Base-by-base conservation (phyloP, 441 rosid genomes). In the Corymbia calophylla region DNA sequence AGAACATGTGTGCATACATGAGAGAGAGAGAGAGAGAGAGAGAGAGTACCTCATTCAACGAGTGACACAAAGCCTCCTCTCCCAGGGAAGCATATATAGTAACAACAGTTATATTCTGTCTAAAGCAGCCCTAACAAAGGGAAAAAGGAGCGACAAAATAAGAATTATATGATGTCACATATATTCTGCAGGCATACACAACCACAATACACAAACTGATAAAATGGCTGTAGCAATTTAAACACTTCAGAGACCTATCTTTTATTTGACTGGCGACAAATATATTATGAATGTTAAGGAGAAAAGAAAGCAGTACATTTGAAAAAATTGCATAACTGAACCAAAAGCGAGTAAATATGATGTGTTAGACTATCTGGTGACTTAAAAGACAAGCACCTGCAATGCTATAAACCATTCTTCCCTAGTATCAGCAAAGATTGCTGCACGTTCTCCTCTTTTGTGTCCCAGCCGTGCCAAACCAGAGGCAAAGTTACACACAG, bases 11-110 rank as follows among this genome's bases (percentile, higher is more conserved):
- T 53, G 91, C 88, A 62, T 87, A 88, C 80, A 90, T 82, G 58
- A 90, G 93, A 73, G 81, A 89, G 35, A 11, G 47, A 53, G 89
- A 53, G n/a, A 68, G 89, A 23, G 51, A n/a, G 55, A 86, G 64
- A 58, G 88, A 86, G 80, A 89, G 68, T 85, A 97, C 99, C 98
- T 98, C 99, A 91, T 97, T 98, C 89, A 98, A 93, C 7, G 99
- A 98, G 91, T 97, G 97, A 91, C 99, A 96, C 17, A 98, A 92
- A 90, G 99, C 99, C 91, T 97, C 98, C 90, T 98, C 98, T 68
- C 99, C 99, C 85, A 98, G 81, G 91, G 99, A 97, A 58, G 99
- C 93, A 92, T 98, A 98, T 87, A 98, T 97, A 82, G 99, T 98
- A 87, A 97, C 99, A 88, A 98, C 99, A 58, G 98, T 93, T 90